These are phyloP conservation scores for Paracorniculantispora psalliotae DNA, from an alignment of 2,329 filamentous ascomycete species.

Conservation along the genomic window DNA sequence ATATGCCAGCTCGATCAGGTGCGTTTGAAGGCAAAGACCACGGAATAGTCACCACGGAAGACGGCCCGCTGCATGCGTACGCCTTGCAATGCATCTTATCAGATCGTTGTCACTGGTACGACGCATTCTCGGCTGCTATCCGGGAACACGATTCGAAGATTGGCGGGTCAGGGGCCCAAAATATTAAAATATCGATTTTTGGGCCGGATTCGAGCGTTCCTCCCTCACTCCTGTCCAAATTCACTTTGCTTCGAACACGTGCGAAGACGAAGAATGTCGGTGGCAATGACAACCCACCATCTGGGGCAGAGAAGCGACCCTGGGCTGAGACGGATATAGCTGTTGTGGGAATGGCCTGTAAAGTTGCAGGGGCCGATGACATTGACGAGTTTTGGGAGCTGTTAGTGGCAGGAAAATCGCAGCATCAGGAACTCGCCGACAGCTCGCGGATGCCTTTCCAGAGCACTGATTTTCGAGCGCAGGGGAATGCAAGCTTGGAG, in stretches of 20 bases:
- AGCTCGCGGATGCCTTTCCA: neutral
- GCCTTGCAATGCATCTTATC: neutral
- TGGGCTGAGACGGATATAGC: constrained; percentile 22
- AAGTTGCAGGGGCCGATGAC: constrained; percentile 31
- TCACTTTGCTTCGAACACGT: neutral
- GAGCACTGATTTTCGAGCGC: constrained; percentile 4
- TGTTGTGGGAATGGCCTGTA: constrained; percentile 36
- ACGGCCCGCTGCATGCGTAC: neutral
- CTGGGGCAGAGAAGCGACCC: neutral
- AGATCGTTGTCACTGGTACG: neutral
- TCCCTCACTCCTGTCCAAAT: neutral
- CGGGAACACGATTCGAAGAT: neutral
- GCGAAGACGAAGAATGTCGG: neutral
- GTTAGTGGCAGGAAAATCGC: constrained; percentile 14
- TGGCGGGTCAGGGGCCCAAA: neutral
- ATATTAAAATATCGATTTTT: neutral
- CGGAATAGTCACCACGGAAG: neutral
- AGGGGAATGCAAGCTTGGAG: constrained; percentile 36
- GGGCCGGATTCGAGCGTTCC: neutral
- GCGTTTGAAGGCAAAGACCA: neutral
- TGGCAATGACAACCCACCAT: neutral
- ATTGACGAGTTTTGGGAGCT: constrained; percentile 31
- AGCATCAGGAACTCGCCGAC: constrained; percentile 15
- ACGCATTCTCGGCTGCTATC: neutral
- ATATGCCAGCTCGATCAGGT: neutral